Percentiles rank a stretch among this genome's conserved stretches.
Conservation (phyloP, 805 yeast species). For the Sungouiella thailandica region DNA sequence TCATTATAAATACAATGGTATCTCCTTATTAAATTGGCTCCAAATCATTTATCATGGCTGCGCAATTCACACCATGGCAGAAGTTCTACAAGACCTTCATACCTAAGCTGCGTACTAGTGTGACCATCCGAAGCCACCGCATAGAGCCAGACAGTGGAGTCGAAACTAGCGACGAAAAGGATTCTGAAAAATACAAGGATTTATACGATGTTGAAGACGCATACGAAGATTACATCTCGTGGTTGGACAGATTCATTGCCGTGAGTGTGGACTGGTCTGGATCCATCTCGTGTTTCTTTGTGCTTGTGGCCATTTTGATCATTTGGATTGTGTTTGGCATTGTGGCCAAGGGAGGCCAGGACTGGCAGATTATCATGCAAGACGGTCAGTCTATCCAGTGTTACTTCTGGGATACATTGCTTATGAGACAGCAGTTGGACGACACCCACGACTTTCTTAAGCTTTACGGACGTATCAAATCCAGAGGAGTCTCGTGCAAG, state of each 20-base stretch:
- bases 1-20: no score
- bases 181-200: no score
- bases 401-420: background rate
- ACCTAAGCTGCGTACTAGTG: background rate
- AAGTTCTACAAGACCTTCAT: background rate
- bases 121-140: background rate
- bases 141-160: background rate
- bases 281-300: background rate
- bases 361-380: background rate
- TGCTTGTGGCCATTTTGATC: background rate
- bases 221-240: background rate
- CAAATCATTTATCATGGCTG: no score
- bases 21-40: no score
- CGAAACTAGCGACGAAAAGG: background rate
- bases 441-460: background rate
- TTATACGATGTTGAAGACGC: background rate
- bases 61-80: no score
- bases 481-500: background rate
- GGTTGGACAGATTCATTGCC: background rate
- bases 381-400: background rate
- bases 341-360: background rate
- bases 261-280: background rate
- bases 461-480: background rate
- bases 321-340: background rate
- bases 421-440: background rate